phyloP scores from a whole-genome alignment of 305 asterid genomes.

The Stenogyne calaminthoides region DNA sequence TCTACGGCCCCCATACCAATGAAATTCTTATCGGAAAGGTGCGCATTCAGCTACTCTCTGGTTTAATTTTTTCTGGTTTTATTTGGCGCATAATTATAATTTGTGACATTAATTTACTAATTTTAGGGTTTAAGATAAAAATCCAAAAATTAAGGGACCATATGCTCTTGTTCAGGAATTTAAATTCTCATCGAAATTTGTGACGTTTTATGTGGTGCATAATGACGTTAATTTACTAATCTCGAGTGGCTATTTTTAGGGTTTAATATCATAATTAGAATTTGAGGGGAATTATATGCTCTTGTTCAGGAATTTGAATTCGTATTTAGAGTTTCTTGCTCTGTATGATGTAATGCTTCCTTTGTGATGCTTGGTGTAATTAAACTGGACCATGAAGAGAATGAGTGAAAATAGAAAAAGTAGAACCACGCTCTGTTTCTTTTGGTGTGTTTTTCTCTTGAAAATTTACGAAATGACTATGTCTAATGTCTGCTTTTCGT shows the following conservation, averaged over 20 bases:
- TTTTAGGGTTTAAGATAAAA: neutral
- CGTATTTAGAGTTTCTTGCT: too few species aligned
- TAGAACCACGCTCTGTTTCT: neutral
- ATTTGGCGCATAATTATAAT: neutral
- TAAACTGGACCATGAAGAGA: neutral
- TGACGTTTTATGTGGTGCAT: too few species aligned
- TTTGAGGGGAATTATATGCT: neutral
- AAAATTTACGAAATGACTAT: neutral
- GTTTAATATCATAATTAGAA: neutral
- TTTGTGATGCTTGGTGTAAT: neutral
- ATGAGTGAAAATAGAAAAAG: neutral
- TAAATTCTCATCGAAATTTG: neutral
- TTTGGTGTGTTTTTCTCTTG: too few species aligned
- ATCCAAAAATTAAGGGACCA: neutral
- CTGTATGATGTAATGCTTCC: neutral
- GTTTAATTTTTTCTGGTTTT: too few species aligned
- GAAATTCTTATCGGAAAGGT: constrained; percentile 43
- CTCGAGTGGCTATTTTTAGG: neutral
- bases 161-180: neutral
- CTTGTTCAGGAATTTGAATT: neutral
- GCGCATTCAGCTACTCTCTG: neutral
- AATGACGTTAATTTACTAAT: neutral
- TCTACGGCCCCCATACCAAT: constrained; percentile 46
- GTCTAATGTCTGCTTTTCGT: neutral
- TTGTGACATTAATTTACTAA: neutral